Base-by-base conservation (phyloP, 2,329 filamentous ascomycete species). In the Penicillium brevicompactum region DNA sequence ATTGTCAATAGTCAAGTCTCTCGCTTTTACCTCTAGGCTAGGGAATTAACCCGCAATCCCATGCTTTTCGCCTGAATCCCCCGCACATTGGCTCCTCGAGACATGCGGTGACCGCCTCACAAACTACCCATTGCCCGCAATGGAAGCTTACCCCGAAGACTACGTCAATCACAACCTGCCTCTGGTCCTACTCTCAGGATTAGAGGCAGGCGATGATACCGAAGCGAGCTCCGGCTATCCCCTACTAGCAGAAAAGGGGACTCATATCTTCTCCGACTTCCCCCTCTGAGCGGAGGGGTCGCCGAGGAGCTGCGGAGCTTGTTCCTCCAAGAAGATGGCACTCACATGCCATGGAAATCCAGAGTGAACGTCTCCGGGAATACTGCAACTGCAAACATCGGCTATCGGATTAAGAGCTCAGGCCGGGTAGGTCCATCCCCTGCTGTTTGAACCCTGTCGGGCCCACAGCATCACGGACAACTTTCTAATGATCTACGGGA, bases 131-230 rank as follows among this genome's bases (percentile, higher is more conserved):
- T 62, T 65, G 67, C 69, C 67, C 72, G 68, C 68, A 67, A 79
- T 79, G 77, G 76, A 79, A 64, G 74, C 73, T 57, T 80, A 77
- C 60, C 76, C 77, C 22, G 65, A 73, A 61, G 88, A 88, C 74
- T 96, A 92, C 78, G 81, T 96, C 73, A 85, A 87, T 71, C 92
- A 94, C 76, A 95, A 94, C 76, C 82, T 95, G 66, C 93, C 93
- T 34, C 82, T 96, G 54, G 77, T 97, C 58, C 80, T 95, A 45
- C 83, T 96, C 32, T 91, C 91, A 37, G 94, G 93, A 11, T 82
- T 97, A 32, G 81, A 76, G 69, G 70, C 70, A 62, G 66, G 59
- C 8, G 65, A 67, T 48, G 67, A 69, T 5, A 34, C 58, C n/a
- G 62, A 67, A 24, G 62, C 45, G 32, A 50, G 51, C 13, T 46